Evolutionary conservation across 2,329 filamentous ascomycete genomes (phyloP).

Genomic region (Stachybotrys elegans): DNA sequence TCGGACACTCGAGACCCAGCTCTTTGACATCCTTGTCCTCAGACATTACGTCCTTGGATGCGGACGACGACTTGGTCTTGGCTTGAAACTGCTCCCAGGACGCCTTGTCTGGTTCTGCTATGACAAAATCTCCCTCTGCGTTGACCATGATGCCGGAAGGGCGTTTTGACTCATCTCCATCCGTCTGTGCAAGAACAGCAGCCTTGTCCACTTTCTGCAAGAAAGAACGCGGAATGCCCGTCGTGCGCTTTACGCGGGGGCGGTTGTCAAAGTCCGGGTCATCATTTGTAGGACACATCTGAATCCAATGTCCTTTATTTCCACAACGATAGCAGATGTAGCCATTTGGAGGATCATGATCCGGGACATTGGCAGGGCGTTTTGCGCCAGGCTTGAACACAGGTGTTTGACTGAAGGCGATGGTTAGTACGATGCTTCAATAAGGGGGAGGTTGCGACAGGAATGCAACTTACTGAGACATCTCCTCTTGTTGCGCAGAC

Average conservation of each 20-base stretch:
- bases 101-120: constrained; percentile 90
- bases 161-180: constrained; percentile 76
- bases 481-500: constrained; percentile 87
- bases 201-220: constrained; percentile 94
- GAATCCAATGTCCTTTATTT: constrained; percentile 99
- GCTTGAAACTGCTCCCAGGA: constrained; percentile 97
- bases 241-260: constrained; percentile 90
- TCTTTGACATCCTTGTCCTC: constrained; percentile 85
- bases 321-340: constrained; percentile 97
- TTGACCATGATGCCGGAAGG: constrained; percentile 95
- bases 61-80: constrained; percentile 81
- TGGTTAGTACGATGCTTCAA: constrained; percentile 26
- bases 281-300: constrained; percentile 96
- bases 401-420: constrained; percentile 49
- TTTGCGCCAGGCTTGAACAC: constrained; percentile 58
- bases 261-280: constrained; percentile 94
- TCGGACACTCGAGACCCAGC: constrained; percentile 82
- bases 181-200: constrained; percentile 65
- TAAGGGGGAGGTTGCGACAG: too few species aligned
- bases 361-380: constrained; percentile 70
- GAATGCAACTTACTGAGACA: constrained; percentile 68
- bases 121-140: constrained; percentile 93
- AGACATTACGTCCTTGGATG: constrained; percentile 70
- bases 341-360: constrained; percentile 86
- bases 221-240: constrained; percentile 92